These are phyloP conservation scores for Cairneyella variabilis DNA, from an alignment of 495 filamentous ascomycete genomes.

Conservation along the genomic window DNA sequence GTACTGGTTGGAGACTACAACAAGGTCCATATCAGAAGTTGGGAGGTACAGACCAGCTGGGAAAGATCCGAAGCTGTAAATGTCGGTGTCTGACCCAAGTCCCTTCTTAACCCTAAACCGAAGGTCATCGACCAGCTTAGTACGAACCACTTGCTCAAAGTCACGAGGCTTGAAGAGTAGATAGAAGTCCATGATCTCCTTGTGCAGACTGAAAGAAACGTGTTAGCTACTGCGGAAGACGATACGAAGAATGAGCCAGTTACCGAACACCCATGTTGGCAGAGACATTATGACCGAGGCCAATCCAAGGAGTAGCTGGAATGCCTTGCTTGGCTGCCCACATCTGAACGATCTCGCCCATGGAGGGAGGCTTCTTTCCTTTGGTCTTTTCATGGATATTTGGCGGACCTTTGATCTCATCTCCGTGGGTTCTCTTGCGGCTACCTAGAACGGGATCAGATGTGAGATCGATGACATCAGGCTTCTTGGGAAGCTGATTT, in stretches of 20 bases:
- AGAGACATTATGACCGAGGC: constrained; percentile 43
- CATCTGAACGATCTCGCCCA: constrained; percentile 47
- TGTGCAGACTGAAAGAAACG: constrained; percentile 59
- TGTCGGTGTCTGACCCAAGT: constrained; percentile 48
- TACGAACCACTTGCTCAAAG: constrained; percentile 72
- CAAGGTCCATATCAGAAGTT: constrained; percentile 89
- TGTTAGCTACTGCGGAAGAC: constrained; percentile 12
- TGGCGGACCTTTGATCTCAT: constrained; percentile 54
- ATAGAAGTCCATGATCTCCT: constrained; percentile 86
- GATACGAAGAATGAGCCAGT: constrained; percentile 17
- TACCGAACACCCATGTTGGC: constrained; percentile 47
- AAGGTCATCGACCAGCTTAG: constrained; percentile 62
- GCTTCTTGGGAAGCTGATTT: neutral
- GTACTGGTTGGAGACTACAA: constrained; percentile 68
- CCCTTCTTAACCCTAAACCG: constrained; percentile 48
- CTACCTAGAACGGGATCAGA: constrained; percentile 39
- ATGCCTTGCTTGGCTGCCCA: constrained; percentile 47
- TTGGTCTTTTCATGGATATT: constrained; percentile 36
- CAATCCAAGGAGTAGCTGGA: constrained; percentile 60
- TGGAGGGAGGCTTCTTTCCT: constrained; percentile 31
- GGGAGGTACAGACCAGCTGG: constrained; percentile 87
- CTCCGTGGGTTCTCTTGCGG: constrained; percentile 69
- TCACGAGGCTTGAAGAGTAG: constrained; percentile 71
- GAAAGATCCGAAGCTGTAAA: constrained; percentile 85
- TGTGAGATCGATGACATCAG: constrained; percentile 15